Percentiles rank a stretch among this genome's conserved stretches.
Evolutionary conservation across 805 yeast species (phyloP).

Genomic region (Yamadazyma nakazawae): DNA sequence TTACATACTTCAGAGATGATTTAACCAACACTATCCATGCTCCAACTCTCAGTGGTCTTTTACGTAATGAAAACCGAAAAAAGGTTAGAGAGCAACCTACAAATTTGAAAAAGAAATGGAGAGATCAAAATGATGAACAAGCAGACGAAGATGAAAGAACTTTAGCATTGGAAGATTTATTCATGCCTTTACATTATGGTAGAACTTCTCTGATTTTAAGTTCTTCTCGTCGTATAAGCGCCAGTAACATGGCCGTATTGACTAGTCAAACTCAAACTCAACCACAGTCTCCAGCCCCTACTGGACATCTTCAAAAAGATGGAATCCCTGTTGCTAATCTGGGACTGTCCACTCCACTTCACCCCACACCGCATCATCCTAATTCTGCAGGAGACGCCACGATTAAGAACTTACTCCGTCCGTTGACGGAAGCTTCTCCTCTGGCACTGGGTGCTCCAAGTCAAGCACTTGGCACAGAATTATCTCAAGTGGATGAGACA

Average conservation of each 20-base stretch:
- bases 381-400: not conserved
- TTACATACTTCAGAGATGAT: conserved; percentile 90
- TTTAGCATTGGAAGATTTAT: conserved; percentile 20
- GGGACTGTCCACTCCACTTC: conserved; percentile 2
- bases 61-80: conserved; percentile 20
- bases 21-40: conserved; percentile 87
- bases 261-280: not conserved
- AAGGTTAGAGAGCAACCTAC: conserved; percentile 11
- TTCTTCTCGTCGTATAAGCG: not conserved
- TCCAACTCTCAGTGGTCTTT: conserved; percentile 78
- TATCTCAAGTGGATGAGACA: not conserved
- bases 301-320: not conserved
- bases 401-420: not conserved
- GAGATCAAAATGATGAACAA: conserved; percentile 9
- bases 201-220: not conserved
- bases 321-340: not conserved
- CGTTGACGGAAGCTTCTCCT: not conserved
- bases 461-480: conserved; percentile 1
- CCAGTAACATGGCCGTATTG: not conserved
- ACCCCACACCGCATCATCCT: not conserved
- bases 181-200: conserved; percentile 22
- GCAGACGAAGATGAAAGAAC: conserved; percentile 6
- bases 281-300: not conserved
- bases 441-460: conserved; percentile 2
- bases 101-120: conserved; percentile 15